Percentiles rank a stretch among this genome's conserved stretches.
Evolutionary conservation across 2,329 filamentous ascomycete genomes (phyloP).

Genomic region (Aspergillus hortae): DNA sequence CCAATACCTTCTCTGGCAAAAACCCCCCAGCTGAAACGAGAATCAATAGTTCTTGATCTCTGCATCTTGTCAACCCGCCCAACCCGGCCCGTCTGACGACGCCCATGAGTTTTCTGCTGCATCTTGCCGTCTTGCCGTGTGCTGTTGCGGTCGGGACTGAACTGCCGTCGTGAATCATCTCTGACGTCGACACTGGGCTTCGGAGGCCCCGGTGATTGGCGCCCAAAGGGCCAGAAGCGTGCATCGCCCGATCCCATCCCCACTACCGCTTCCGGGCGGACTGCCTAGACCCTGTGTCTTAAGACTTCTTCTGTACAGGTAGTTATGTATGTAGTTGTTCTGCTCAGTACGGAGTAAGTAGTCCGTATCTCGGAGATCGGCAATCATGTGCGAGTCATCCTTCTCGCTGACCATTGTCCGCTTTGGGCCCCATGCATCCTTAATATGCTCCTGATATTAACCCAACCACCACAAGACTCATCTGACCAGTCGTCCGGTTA

Average conservation of each 20-base stretch:
- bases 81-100: no score
- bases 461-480: not conserved
- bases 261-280: constrained; percentile 17
- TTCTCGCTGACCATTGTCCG: constrained; percentile 6
- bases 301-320: not conserved
- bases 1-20: not conserved
- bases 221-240: constrained; percentile 6
- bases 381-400: not conserved
- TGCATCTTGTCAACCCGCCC: no score
- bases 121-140: no score
- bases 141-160: no score
- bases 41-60: not conserved
- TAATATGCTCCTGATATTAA: not conserved
- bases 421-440: constrained; percentile 10
- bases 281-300: constrained; percentile 13
- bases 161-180: not conserved
- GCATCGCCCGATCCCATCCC: constrained; percentile 15
- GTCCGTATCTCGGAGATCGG: not conserved
- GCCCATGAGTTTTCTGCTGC: no score
- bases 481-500: not conserved
- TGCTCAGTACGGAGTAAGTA: not conserved
- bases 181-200: constrained; percentile 11
- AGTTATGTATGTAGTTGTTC: not conserved
- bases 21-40: not conserved
- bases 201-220: constrained; percentile 2